Evolutionary conservation across 768 basidiomycete species (phyloP).

Genomic region (Lactarius sp.): DNA sequence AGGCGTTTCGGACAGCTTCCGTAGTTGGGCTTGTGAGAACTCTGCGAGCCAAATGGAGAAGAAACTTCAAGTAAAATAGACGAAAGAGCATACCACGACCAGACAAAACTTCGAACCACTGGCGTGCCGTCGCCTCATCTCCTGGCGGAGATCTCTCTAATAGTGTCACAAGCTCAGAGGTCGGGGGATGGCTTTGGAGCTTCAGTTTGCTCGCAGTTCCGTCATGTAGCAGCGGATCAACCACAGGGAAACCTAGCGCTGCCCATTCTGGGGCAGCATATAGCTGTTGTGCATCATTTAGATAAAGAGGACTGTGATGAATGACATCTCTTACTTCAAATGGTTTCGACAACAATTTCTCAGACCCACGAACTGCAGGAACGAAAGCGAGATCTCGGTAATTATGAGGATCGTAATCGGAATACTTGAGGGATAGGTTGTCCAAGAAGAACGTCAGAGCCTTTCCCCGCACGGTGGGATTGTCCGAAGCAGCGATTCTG

Average conservation of each 20-base stretch:
- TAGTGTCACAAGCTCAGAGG: conserved; percentile 51
- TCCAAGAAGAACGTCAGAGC: conserved; percentile 84
- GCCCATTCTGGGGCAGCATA: conserved; percentile 66
- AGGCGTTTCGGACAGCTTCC: conserved; percentile 45
- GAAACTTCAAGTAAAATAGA: background rate
- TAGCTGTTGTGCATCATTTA: conserved; percentile 44
- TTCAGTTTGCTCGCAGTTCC: conserved; percentile 61
- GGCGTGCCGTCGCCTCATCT: conserved; percentile 47
- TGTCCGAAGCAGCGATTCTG: conserved; percentile 56
- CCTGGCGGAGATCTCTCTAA: conserved; percentile 58
- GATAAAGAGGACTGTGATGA: background rate
- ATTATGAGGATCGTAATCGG: conserved; percentile 49
- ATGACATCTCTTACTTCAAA: conserved; percentile 47
- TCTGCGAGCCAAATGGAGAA: conserved; percentile 36
- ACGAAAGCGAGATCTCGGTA: conserved; percentile 68
- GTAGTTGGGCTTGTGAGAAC: conserved; percentile 53
- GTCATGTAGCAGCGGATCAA: conserved; percentile 47
- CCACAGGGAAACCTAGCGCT: conserved; percentile 68
- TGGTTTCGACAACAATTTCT: conserved; percentile 53
- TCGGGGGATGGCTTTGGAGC: conserved; percentile 64
- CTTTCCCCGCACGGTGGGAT: conserved; percentile 44
- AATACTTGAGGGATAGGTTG: conserved; percentile 58
- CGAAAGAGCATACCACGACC: conserved; percentile 45
- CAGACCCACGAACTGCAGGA: conserved; percentile 57
- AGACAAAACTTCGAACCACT: conserved; percentile 67